Conservation (phyloP, 2,329 filamentous ascomycete genomes). For the Colletotrichum viniferum region DNA sequence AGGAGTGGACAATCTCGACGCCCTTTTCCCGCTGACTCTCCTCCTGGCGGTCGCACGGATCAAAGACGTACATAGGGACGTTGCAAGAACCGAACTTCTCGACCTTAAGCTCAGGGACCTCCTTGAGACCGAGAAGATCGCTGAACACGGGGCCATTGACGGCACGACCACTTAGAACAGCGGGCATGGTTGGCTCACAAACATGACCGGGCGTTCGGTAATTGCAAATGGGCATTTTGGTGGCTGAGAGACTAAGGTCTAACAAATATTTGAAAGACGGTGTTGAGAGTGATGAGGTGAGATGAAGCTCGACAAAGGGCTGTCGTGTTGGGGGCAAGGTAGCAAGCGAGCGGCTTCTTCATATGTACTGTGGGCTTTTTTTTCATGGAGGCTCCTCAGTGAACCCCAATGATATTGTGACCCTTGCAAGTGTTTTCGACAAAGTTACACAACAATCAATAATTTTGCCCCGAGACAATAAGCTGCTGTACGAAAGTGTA, state of each 20-base stretch:
- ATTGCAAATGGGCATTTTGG: not conserved
- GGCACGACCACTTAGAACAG: not conserved
- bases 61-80: not conserved
- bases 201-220: accelerated
- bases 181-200: no score
- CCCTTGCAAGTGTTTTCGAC: accelerated
- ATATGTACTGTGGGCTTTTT: accelerated
- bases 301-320: not conserved
- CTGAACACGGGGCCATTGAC: not conserved
- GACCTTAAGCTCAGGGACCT: not conserved
- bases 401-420: no score
- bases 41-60: not conserved
- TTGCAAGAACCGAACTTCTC: not conserved
- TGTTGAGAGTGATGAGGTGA: not conserved
- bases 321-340: no score
- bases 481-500: accelerated
- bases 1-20: not conserved
- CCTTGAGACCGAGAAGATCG: not conserved
- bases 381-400: no score
- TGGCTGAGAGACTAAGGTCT: not conserved
- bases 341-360: no score
- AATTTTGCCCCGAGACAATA: no score
- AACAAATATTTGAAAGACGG: accelerated
- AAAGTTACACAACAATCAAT: accelerated
- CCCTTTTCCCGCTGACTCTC: not conserved